Percentiles rank a stretch among this genome's conserved stretches.
These are phyloP conservation scores for Daldinia concentrica DNA, from an alignment of 495 filamentous ascomycete genomes.

Conservation along the genomic window DNA sequence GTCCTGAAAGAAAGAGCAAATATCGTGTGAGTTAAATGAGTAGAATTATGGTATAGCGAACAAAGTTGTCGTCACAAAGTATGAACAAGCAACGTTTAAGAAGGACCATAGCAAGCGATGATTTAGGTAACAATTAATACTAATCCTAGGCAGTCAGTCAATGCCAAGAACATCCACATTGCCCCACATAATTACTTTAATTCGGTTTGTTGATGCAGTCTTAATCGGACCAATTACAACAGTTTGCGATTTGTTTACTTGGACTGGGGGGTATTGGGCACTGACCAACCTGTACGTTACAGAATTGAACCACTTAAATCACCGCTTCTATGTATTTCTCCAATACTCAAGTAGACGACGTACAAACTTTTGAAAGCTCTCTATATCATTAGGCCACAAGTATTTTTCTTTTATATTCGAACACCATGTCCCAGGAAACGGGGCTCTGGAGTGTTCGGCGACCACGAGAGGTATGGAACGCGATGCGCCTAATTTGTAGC, in stretches of 20 bases:
- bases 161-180: background rate
- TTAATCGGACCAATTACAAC: constrained; percentile 22
- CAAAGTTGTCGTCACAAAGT: background rate
- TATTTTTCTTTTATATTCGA: background rate
- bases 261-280: constrained; percentile 26
- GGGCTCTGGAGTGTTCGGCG: constrained; percentile 77
- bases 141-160: background rate
- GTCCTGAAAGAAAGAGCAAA: background rate
- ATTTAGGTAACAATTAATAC: constrained; percentile 1
- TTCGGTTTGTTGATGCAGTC: constrained; percentile 31
- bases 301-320: constrained; percentile 20
- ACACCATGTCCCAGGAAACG: constrained; percentile 78
- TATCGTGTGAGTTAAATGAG: constrained; percentile 4
- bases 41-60: background rate
- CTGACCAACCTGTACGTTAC: constrained; percentile 12
- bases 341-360: constrained; percentile 14
- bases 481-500: constrained; percentile 23
- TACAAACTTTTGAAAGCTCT: constrained; percentile 14
- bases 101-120: no score
- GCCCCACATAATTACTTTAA: constrained; percentile 20
- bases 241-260: constrained; percentile 40
- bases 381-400: constrained; percentile 17
- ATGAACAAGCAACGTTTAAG: background rate
- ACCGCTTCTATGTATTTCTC: constrained; percentile 19
- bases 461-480: constrained; percentile 70